Conservation (phyloP, 768 basidiomycete species). For the Termitomyces sp. region DNA sequence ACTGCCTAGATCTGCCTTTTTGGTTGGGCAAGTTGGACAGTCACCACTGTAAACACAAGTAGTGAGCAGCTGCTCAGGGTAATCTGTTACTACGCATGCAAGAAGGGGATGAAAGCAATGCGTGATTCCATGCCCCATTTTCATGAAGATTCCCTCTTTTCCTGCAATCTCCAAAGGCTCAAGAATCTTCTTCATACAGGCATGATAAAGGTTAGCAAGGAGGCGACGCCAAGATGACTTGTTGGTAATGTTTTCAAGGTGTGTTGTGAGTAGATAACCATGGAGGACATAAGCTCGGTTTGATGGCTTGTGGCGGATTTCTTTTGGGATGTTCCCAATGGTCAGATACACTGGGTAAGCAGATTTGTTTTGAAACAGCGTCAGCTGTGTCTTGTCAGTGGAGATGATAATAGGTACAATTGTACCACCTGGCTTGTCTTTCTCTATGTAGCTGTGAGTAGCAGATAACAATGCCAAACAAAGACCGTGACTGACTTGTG, state of each 20-base stretch:
- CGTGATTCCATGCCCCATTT: constrained; percentile 30
- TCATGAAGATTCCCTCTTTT: constrained; percentile 19
- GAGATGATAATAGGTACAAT: constrained; percentile 43
- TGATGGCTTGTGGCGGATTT: constrained; percentile 35
- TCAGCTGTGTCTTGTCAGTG: constrained; percentile 43
- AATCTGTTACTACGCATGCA: constrained; percentile 34
- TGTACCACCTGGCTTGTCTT: no score
- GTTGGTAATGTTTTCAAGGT: constrained; percentile 28
- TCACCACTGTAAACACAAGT: constrained; percentile 22
- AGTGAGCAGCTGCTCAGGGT: constrained; percentile 42
- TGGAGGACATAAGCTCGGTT: constrained; percentile 31
- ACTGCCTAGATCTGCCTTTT: constrained; percentile 17
- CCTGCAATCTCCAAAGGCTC: constrained; percentile 24
- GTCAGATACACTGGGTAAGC: constrained; percentile 47
- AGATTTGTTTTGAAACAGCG: constrained; percentile 31
- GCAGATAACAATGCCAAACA: no score
- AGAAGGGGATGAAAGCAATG: constrained; percentile 34
- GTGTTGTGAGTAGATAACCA: constrained; percentile 36
- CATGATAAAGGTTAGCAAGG: constrained; percentile 34
- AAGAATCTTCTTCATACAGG: constrained; percentile 25
- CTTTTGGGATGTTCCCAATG: constrained; percentile 41
- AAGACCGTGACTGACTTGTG: constrained; percentile 43
- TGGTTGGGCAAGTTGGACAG: constrained; percentile 24
- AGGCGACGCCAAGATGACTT: constrained; percentile 21
- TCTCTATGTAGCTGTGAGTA: background rate